phyloP scores from a whole-genome alignment of 257 asterid species.

The Scutellaria galericulata region DNA sequence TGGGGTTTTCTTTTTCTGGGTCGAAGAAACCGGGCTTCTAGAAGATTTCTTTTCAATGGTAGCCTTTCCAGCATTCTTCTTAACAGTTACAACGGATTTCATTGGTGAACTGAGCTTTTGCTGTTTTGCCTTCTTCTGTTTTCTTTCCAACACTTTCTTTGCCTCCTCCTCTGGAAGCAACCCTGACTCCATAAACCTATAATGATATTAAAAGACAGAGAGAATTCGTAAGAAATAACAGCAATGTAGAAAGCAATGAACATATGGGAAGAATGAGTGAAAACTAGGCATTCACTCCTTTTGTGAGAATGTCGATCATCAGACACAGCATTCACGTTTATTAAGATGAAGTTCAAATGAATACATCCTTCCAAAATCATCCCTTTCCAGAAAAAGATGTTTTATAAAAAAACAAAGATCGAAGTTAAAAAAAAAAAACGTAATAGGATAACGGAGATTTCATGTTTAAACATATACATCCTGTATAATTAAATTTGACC shows the following conservation, averaged over 20 bases:
- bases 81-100: constrained; percentile 60
- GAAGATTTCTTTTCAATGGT: constrained; percentile 49
- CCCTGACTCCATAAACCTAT: constrained; percentile 98
- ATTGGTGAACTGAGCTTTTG: constrained; percentile 70
- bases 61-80: constrained; percentile 45
- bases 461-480: no score
- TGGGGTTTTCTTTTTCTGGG: constrained; percentile 54
- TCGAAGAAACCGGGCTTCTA: constrained; percentile 34
- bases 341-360: no score
- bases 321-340: no score
- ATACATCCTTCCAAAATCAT: no score
- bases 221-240: neutral
- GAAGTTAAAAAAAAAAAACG: no score
- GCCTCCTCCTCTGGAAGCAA: constrained; percentile 82
- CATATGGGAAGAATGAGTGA: no score
- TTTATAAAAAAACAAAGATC: no score
- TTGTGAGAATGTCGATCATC: no score
- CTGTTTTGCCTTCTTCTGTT: constrained; percentile 61
- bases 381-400: no score
- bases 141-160: constrained; percentile 67
- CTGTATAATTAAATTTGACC: no score
- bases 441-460: no score
- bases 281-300: no score
- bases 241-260: neutral
- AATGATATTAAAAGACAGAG: neutral